These are phyloP conservation scores for Arxiozyma slooffiae DNA, from an alignment of 1,139 yeast species.

Conservation along the genomic window DNA sequence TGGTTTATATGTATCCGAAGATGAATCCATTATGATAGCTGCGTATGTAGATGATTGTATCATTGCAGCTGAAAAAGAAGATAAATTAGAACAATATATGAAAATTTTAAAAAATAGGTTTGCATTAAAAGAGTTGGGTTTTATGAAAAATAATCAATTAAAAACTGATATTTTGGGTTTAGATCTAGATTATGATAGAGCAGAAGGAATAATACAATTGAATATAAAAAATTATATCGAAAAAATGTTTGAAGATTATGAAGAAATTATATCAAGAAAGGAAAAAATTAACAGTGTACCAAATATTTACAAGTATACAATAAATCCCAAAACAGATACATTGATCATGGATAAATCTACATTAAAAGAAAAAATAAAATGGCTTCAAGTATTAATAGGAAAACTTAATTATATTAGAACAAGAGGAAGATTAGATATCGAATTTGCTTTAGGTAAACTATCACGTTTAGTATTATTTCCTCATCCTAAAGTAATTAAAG, in stretches of 20 bases:
- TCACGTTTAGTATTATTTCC: not conserved
- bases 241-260: not conserved
- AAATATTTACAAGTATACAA: not conserved
- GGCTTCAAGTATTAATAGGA: not conserved
- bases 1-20: conserved; percentile 2
- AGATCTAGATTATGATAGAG: conserved; percentile 3
- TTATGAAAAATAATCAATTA: not conserved
- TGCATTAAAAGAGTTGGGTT: conserved; percentile 5
- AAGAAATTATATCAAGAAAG: not conserved
- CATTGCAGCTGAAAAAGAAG: conserved; percentile 4
- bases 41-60: conserved; percentile 6
- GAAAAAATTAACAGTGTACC: not conserved
- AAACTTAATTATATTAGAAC: conserved; percentile 4
- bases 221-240: not conserved
- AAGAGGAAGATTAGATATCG: conserved; percentile 5
- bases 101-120: conserved; percentile 1
- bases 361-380: too few species aligned
- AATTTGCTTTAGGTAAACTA: conserved; percentile 4
- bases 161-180: conserved; percentile 6
- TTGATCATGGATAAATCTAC: not conserved
- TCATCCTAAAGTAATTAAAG: too few species aligned
- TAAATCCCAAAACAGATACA: not conserved
- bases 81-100: not conserved
- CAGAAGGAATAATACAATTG: not conserved
- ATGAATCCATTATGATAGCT: conserved; percentile 1